phyloP scores from a whole-genome alignment of 208 protist genomes.

The Novymonas esmeraldas region DNA sequence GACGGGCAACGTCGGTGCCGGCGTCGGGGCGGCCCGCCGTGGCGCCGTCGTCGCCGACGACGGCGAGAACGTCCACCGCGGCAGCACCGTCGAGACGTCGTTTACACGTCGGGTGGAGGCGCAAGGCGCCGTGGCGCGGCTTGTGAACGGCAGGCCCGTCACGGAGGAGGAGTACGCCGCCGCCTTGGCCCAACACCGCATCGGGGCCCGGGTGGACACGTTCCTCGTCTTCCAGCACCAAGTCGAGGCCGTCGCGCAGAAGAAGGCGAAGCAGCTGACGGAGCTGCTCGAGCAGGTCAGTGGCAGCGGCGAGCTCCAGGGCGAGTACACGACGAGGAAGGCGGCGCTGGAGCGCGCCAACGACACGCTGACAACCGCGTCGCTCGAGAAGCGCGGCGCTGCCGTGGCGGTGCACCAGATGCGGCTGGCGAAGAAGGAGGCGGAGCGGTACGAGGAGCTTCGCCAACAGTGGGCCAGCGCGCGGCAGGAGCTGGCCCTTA shows the following conservation, averaged over 20 bases:
- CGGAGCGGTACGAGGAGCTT: conserved; percentile 86
- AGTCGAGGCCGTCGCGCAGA: conserved; percentile 95
- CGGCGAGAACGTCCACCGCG: conserved; percentile 2
- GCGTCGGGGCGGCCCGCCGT: neutral
- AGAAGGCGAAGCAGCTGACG: conserved; percentile 95
- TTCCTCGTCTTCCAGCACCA: conserved; percentile 98
- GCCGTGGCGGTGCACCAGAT: conserved; percentile 94
- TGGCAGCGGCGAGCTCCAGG: conserved; percentile 90
- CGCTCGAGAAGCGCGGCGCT: conserved; percentile 89
- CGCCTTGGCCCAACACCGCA: conserved; percentile 65
- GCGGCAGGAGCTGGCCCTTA: conserved; percentile 75
- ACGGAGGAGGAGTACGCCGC: conserved; percentile 85
- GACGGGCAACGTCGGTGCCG: neutral
- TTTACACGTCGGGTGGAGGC: conserved; percentile 82
- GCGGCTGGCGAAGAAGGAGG: conserved; percentile 96
- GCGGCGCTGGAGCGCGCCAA: conserved; percentile 74
- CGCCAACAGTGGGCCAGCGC: conserved; percentile 48
- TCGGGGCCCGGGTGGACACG: conserved; percentile 92
- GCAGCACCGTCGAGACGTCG: conserved; percentile 45
- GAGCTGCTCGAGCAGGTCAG: conserved; percentile 96
- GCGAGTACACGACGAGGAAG: conserved; percentile 93
- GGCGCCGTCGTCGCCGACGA: conserved; percentile 12
- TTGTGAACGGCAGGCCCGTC: conserved; percentile 81
- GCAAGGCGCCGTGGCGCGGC: conserved; percentile 61
- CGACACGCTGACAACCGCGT: conserved; percentile 76